Conservation (phyloP, 208 protist genomes). For the Leishmania mexicana region DNA sequence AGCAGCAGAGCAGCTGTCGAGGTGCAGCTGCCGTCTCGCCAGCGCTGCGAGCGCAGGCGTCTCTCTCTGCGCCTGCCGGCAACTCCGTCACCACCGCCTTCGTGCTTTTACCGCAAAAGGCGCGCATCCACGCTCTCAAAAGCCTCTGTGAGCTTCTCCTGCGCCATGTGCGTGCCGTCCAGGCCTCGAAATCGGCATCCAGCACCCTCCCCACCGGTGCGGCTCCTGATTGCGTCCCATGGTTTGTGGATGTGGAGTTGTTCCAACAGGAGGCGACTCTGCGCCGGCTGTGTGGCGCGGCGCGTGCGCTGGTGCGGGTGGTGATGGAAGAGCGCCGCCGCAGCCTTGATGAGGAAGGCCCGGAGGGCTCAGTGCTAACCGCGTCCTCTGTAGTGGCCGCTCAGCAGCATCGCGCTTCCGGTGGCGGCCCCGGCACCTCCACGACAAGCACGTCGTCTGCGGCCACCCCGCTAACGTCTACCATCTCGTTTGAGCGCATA, state of each 20-base stretch:
- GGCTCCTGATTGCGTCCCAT: neutral
- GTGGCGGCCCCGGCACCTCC: neutral
- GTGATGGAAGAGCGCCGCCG: conserved; percentile 80
- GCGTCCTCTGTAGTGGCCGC: conserved; percentile 41
- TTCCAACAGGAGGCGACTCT: conserved; percentile 50
- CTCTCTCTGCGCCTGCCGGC: neutral
- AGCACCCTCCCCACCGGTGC: neutral
- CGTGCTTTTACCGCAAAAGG: conserved; percentile 75
- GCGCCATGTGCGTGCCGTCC: conserved; percentile 30
- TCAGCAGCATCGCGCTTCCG: neutral
- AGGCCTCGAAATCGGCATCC: conserved; percentile 6
- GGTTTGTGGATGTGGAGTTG: conserved; percentile 54
- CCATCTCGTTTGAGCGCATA: conserved; percentile 19
- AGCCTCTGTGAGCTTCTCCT: conserved; percentile 60
- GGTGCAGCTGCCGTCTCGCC: conserved; percentile 5
- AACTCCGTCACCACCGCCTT: conserved; percentile 17
- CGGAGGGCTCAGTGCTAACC: conserved; percentile 67
- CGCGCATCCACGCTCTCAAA: conserved; percentile 80
- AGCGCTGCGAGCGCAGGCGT: neutral
- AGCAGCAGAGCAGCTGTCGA: conserved; percentile 46
- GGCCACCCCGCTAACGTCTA: neutral
- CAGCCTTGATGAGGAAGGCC: conserved; percentile 60
- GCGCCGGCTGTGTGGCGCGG: conserved; percentile 48
- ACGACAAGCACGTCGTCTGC: neutral
- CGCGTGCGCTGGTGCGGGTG: conserved; percentile 68